Conservation (phyloP, 371 early-diverging fungal genomes). For the Mucor plumbeus region DNA sequence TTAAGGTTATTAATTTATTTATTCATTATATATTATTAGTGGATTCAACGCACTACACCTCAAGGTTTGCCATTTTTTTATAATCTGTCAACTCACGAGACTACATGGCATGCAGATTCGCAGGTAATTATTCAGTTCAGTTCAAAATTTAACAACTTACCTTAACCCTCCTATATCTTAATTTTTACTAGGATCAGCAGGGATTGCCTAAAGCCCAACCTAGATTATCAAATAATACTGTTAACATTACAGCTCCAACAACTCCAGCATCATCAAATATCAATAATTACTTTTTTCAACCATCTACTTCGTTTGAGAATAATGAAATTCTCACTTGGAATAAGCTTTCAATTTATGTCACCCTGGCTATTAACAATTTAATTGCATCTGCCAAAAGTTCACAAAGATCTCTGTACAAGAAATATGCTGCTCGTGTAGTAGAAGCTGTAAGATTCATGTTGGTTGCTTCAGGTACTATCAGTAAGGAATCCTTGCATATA, state of each 20-base stretch:
- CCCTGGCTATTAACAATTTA: conserved; percentile 68
- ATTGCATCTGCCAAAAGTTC: conserved; percentile 63
- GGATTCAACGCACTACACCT: conserved; percentile 57
- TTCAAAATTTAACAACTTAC: conserved; percentile 13
- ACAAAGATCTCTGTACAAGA: conserved; percentile 6
- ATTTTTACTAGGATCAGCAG: conserved; percentile 21
- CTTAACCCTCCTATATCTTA: not conserved
- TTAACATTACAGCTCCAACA: not conserved
- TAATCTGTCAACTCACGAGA: conserved; percentile 74
- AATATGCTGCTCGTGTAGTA: conserved; percentile 53
- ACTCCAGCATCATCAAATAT: conserved; percentile 7
- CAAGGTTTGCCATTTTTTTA: conserved; percentile 74
- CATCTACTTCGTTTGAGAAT: conserved; percentile 24
- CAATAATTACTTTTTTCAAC: conserved; percentile 15
- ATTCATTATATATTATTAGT: conserved; percentile 33
- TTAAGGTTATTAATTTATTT: too few relatives aligned
- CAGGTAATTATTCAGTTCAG: conserved; percentile 33
- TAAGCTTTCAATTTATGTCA: conserved; percentile 67
- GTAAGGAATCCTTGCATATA: conserved; percentile 68
- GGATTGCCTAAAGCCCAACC: conserved; percentile 16
- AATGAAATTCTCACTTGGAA: conserved; percentile 41
- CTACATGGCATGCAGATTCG: conserved; percentile 58
- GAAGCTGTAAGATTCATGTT: conserved; percentile 86
- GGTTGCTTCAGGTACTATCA: conserved; percentile 76
- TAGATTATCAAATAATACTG: conserved; percentile 5